Base-by-base conservation (phyloP, 1,139 yeast genomes). In the Trichomonascaceae sp. region DNA sequence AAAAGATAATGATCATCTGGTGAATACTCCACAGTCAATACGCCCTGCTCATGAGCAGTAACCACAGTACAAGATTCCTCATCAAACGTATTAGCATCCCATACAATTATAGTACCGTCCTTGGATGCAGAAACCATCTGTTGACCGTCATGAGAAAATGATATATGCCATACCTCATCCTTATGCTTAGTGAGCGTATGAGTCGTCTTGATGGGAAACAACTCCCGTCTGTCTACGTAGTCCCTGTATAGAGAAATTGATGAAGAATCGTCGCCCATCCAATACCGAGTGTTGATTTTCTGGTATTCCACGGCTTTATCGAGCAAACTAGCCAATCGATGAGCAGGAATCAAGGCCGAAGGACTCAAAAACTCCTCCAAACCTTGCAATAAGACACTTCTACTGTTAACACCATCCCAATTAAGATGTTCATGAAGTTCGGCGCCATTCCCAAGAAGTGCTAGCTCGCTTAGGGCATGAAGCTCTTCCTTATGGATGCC, bases 161-260 rank as follows among this genome's bases (percentile, higher is more conserved):
- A 80, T 15, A 86, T 75, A 64, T 77, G 85, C 97, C 97, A 91
- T 5, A 88, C 95, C 66, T 91, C 96, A 61, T 85, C 83, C 0
- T 74, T 70, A 64, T 87, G 95, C 52, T 76, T 74, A 1, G 71
- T 65, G 20, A 89, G 62, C 0, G 74, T 67, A 50, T 73, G 72
- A 1, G 73, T 61, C 2, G 73, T 67, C 3, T 47, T 51, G 8
- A 63, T 61, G 1, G 93, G 93, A 60, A 85, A 81, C 38, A 70
- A 61, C 10, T 70, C 60, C 12, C 65, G 61, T 45, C 67, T 70
- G 47, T 66, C 68, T 24, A 58, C 57, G 53, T 65, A 67, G 54
- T 70, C 73, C 45, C 65, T 60, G 57, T 68, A 68, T 15, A 70
- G 62, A 27, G 73, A 63, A 38, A 61, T 58, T 45, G n/a, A 20